Conservation (phyloP, 1,284 basidiomycete genomes). For the Prillingera fragicola region DNA sequence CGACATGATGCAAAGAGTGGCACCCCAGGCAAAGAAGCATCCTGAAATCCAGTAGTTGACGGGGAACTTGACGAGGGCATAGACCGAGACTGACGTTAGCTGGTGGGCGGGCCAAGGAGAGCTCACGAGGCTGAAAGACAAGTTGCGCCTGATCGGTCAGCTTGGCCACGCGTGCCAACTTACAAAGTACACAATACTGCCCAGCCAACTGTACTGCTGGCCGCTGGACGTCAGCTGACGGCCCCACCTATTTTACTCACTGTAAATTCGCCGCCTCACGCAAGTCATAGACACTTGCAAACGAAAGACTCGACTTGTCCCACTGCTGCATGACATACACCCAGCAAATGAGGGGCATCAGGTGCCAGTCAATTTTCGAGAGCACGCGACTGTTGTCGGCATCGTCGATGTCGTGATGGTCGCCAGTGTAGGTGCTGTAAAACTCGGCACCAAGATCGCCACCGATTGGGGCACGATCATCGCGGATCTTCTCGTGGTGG, state of each 20-base stretch:
- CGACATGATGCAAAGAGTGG: conserved; percentile 20
- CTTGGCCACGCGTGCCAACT: no score
- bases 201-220: conserved; percentile 27
- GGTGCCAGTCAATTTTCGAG: conserved; percentile 14
- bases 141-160: no score
- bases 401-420: conserved; percentile 12
- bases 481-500: no score
- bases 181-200: conserved; percentile 34
- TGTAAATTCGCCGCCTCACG: conserved; percentile 1
- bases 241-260: background rate
- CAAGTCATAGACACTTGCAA: conserved; percentile 25
- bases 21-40: conserved; percentile 28
- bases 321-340: conserved; percentile 35
- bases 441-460: conserved; percentile 5
- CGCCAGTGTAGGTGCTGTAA: conserved; percentile 3
- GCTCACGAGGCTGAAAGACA: conserved; percentile 8
- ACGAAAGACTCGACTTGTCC: conserved; percentile 30
- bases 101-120: background rate
- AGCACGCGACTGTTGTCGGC: conserved; percentile 12
- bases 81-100: conserved; percentile 20
- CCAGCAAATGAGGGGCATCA: conserved; percentile 24
- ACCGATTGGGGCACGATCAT: no score
- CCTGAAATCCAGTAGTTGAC: conserved; percentile 29
- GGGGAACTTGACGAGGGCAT: conserved; percentile 27
- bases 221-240: background rate